These are phyloP conservation scores for Colletotrichum nymphaeae DNA, from an alignment of 2,329 filamentous ascomycete genomes.

Conservation along the genomic window DNA sequence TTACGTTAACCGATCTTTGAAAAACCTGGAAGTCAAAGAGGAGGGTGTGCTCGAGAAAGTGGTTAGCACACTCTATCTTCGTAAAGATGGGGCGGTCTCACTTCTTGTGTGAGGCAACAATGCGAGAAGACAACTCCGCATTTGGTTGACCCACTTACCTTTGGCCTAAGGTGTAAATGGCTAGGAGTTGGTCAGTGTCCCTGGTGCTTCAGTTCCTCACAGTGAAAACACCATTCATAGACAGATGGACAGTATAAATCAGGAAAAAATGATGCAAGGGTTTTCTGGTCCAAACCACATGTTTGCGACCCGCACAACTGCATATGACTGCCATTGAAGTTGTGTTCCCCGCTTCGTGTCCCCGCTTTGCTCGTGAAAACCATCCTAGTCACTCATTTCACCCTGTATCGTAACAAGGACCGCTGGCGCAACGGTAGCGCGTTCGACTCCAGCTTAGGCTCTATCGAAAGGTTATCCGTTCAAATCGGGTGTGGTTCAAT, in stretches of 20 bases:
- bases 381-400: no score
- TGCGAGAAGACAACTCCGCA: neutral
- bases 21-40: no score
- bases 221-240: neutral
- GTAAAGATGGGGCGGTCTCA: neutral
- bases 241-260: neutral
- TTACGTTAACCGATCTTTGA: no score
- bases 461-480: slow-evolving; percentile 26
- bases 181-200: neutral
- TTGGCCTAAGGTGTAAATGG: neutral
- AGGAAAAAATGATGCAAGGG: neutral
- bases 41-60: no score
- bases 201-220: neutral
- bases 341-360: no score
- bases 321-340: neutral
- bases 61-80: no score
- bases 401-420: no score
- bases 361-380: no score
- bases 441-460: slow-evolving; percentile 9
- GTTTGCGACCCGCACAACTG: neutral
- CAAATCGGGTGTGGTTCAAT: slow-evolving; percentile 30
- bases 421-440: slow-evolving; percentile 27
- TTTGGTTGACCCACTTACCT: neutral
- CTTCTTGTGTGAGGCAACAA: neutral
- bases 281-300: neutral